phyloP scores from a whole-genome alignment of 1,139 yeast species.

The Saccharomyces hybrid region DNA sequence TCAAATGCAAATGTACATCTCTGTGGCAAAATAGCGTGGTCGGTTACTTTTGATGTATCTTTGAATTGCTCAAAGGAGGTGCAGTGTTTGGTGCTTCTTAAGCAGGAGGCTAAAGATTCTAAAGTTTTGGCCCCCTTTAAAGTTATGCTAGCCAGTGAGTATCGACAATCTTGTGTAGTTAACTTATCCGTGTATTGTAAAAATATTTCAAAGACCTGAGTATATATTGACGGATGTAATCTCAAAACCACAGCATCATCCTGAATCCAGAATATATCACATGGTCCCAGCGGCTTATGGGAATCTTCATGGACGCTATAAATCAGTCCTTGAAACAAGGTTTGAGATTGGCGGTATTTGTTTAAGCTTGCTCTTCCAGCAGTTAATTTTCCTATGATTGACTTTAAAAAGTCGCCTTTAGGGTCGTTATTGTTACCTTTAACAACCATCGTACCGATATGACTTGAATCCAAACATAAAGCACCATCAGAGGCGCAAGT shows the following conservation, averaged over 20 bases:
- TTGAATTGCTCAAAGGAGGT: slow-evolving; percentile 22
- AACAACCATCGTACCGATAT: slow-evolving; percentile 49
- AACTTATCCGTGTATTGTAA: slow-evolving; percentile 21
- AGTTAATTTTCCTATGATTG: slow-evolving; percentile 19
- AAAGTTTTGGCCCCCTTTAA: slow-evolving; percentile 67
- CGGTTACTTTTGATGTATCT: slow-evolving; percentile 30
- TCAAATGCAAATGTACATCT: slow-evolving; percentile 50
- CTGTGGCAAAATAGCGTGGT: slow-evolving; percentile 44
- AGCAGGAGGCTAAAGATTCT: slow-evolving; percentile 47
- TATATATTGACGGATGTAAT: slow-evolving; percentile 66
- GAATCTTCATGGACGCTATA: slow-evolving; percentile 13
- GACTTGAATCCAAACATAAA: slow-evolving; percentile 69
- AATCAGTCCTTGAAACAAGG: slow-evolving; percentile 35
- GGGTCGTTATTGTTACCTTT: slow-evolving; percentile 21
- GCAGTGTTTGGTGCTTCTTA: slow-evolving; percentile 37
- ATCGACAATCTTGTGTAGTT: slow-evolving; percentile 61
- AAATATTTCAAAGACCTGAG: slow-evolving; percentile 38
- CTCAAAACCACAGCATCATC: slow-evolving; percentile 40
- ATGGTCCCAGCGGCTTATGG: slow-evolving; percentile 17
- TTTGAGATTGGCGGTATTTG: slow-evolving; percentile 27
- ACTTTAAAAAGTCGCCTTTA: slow-evolving; percentile 19
- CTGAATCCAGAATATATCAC: slow-evolving; percentile 28
- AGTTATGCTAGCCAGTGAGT: slow-evolving; percentile 73
- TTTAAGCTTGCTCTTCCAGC: slow-evolving; percentile 26
- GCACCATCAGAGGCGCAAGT: slow-evolving; percentile 66